A percentile compares a stretch with the other conserved stretches of the same genome.
Conservation (phyloP, 345 rosid species). For the Noccaea bulbosa region DNA sequence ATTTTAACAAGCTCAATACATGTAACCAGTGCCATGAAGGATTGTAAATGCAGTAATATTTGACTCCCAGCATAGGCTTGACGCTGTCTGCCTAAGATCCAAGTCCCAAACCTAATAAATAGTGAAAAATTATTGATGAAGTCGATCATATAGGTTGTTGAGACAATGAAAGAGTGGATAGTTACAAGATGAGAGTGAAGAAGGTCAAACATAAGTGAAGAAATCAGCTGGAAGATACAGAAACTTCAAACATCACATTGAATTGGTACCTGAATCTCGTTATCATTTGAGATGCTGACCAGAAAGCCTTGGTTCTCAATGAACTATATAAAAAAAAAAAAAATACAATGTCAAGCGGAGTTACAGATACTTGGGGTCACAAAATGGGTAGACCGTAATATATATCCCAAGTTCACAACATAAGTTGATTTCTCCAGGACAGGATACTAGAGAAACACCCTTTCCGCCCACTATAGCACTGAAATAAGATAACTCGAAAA, state of each 20-base stretch:
- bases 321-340: conserved; percentile 54
- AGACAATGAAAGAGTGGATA: conserved; percentile 21
- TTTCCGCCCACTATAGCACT: conserved; percentile 15
- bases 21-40: conserved; percentile 70
- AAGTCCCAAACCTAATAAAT: conserved; percentile 83
- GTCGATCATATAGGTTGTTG: conserved; percentile 14
- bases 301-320: conserved; percentile 78
- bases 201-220: conserved; percentile 18
- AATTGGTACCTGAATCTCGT: conserved; percentile 74
- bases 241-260: conserved; percentile 33
- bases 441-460: conserved; percentile 11
- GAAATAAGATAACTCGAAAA: conserved; percentile 7
- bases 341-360: conserved; percentile 26
- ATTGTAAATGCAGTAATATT: conserved; percentile 81
- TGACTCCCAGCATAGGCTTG: conserved; percentile 70
- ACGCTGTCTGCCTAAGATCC: conserved; percentile 58
- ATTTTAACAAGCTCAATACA: conserved; percentile 50
- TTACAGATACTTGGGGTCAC: conserved; percentile 12
- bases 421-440: conserved; percentile 13
- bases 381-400: not conserved
- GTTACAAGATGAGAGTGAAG: conserved; percentile 22
- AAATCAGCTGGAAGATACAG: conserved; percentile 20
- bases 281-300: conserved; percentile 64
- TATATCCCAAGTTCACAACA: conserved; percentile 22
- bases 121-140: conserved; percentile 5